Base-by-base conservation (phyloP, 2,329 filamentous ascomycete genomes). In the Simplicillium sp. region DNA sequence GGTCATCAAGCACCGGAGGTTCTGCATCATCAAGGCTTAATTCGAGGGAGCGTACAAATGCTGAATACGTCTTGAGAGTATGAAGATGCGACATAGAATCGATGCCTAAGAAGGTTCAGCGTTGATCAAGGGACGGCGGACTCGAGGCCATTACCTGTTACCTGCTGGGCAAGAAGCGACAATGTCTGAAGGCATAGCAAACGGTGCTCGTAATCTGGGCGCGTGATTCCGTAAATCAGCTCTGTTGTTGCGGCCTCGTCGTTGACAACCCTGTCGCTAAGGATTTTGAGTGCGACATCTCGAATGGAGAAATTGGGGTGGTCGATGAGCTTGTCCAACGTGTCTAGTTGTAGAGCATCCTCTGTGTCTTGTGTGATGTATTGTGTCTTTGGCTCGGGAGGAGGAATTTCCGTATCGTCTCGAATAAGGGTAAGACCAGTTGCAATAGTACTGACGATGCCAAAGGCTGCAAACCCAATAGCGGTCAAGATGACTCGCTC, bases 361-460 rank as follows among this genome's bases (percentile, higher is more conserved):
- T 88, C 83, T 2, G 82, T 85, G 17, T 83, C 78, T 56, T 87
- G 80, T 12, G 79, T 84, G 48, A 87, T 84, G 56, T 85, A 84
- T 49, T 82, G 76, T 38, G 82, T 76, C 55, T 82, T 81, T 29
- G 78, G 78, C 44, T 79, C 75, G 31, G 67, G 55, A 29, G 77
- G 73, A 44, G 77, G 77, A 53, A 92, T 75, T 58, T 80, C 73
- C 47, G 82, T 82, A 40, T 80, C 69, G 50, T 78, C 68, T 48
- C 79, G 73, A 49, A 82, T 76, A 41, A 72, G 62, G 43, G 66
- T 65, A 35, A 89, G 75, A 41, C 75, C 67, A 31, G 68, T 58
- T 46, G 71, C 69, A 58, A 86, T 75, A 39, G 70, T 66, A 44
- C 69, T 65, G 42, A 81, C 57, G 45, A 82, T 64, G 49, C 73